Evolutionary conservation across 192 early-diverging fungal species (phyloP).

Genomic region (Mortierella antarctica): DNA sequence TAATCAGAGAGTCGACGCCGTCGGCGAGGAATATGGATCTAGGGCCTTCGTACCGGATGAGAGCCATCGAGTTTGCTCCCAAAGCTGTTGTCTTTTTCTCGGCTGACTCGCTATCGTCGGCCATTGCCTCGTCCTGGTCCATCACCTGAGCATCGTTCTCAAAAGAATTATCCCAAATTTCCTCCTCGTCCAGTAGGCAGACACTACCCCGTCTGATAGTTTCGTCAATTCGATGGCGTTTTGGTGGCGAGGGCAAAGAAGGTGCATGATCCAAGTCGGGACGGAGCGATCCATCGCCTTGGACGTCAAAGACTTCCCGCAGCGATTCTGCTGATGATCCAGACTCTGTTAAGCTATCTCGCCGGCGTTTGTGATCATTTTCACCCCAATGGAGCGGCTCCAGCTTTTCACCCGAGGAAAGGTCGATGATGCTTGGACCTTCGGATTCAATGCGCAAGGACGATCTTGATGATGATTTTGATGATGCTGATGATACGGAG

Average conservation of each 20-base stretch:
- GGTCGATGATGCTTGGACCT: constrained; percentile 35
- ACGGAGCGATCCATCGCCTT: constrained; percentile 32
- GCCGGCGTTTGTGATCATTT: constrained; percentile 41
- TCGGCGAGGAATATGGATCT: constrained; percentile 32
- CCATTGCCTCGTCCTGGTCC: constrained; percentile 1
- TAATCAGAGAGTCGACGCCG: constrained; percentile 31
- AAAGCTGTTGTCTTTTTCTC: neutral
- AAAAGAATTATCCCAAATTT: neutral
- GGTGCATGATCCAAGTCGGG: constrained; percentile 38
- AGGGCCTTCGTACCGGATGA: constrained; percentile 46
- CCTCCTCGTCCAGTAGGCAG: neutral
- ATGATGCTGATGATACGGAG: neutral
- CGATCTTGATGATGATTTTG: constrained; percentile 4
- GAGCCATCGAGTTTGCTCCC: constrained; percentile 13
- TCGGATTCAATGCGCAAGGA: neutral
- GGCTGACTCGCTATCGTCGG: constrained; percentile 6
- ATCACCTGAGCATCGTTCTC: neutral
- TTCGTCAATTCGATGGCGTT: constrained; percentile 10
- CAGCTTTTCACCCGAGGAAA: constrained; percentile 43
- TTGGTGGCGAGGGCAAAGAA: constrained; percentile 27
- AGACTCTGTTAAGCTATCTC: constrained; percentile 12
- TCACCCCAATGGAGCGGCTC: constrained; percentile 24
- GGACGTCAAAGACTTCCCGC: constrained; percentile 39
- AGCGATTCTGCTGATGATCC: constrained; percentile 18
- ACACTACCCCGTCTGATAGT: neutral